Conservation (phyloP, 2,329 filamentous ascomycete species). For the Graphilbum ipis-grandicollis region DNA sequence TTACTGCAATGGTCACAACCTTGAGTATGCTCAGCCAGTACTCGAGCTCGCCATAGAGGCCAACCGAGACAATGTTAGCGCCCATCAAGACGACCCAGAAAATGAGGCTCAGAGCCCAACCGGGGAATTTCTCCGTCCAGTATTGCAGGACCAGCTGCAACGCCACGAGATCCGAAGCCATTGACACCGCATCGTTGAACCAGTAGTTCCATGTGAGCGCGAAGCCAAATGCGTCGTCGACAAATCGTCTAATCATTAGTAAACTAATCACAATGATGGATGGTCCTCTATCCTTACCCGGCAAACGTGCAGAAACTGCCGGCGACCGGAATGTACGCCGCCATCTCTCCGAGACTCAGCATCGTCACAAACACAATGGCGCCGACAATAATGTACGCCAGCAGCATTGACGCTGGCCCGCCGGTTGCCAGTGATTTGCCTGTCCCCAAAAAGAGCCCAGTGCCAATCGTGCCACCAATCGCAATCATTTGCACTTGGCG, state of each 20-base stretch:
- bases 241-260: conserved; percentile 40
- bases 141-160: conserved; percentile 57
- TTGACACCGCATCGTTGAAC: conserved; percentile 51
- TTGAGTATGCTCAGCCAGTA: conserved; percentile 69
- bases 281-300: no score
- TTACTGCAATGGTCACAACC: conserved; percentile 47
- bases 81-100: conserved; percentile 56
- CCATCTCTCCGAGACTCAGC: conserved; percentile 53
- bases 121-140: conserved; percentile 48
- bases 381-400: conserved; percentile 54
- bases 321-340: conserved; percentile 60
- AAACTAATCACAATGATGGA: no score
- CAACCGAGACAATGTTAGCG: conserved; percentile 54
- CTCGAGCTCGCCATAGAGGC: conserved; percentile 58
- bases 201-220: conserved; percentile 78
- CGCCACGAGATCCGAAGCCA: conserved; percentile 41
- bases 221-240: conserved; percentile 56
- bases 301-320: conserved; percentile 59
- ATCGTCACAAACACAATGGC: conserved; percentile 64
- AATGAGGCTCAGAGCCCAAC: conserved; percentile 50
- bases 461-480: conserved; percentile 40
- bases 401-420: conserved; percentile 47
- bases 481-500: conserved; percentile 55
- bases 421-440: conserved; percentile 42
- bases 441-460: conserved; percentile 44